These are phyloP conservation scores for Candida ulmi DNA, from an alignment of 805 yeast genomes.

Conservation along the genomic window DNA sequence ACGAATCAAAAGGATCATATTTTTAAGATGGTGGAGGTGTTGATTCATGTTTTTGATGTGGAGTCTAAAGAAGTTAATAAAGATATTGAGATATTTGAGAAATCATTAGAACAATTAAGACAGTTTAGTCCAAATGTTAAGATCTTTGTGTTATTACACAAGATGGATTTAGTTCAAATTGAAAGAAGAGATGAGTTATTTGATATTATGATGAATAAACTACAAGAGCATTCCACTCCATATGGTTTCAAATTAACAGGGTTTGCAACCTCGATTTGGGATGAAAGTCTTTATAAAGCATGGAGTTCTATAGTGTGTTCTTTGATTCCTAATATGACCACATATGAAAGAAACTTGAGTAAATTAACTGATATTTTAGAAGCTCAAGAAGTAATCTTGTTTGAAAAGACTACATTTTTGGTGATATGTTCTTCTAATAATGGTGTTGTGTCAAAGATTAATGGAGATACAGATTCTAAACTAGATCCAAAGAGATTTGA, in stretches of 20 bases:
- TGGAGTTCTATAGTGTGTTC: slow-evolving; percentile 97
- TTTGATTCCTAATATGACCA: slow-evolving; percentile 83
- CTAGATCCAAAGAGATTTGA: slow-evolving; percentile 92
- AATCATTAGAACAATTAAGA: slow-evolving; percentile 74
- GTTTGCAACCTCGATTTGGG: slow-evolving; percentile 96
- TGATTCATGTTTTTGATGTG: slow-evolving; percentile 94
- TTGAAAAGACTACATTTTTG: slow-evolving; percentile 89
- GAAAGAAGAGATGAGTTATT: slow-evolving; percentile 83
- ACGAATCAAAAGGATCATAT: slow-evolving; percentile 86
- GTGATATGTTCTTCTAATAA: slow-evolving; percentile 40
- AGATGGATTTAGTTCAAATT: slow-evolving; percentile 90
- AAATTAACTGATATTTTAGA: slow-evolving; percentile 68
- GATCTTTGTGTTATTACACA: slow-evolving; percentile 86
- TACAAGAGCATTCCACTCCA: slow-evolving; percentile 70
- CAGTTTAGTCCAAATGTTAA: slow-evolving; percentile 87
- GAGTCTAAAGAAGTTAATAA: slow-evolving; percentile 87
- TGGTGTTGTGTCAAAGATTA: slow-evolving; percentile 11
- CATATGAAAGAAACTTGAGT: slow-evolving; percentile 69
- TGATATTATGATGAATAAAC: slow-evolving; percentile 74
- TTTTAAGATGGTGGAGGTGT: slow-evolving; percentile 91
- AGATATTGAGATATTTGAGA: slow-evolving; percentile 86
- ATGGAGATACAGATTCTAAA: background rate
- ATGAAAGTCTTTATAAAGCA: slow-evolving; percentile 90
- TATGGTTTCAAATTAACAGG: slow-evolving; percentile 69
- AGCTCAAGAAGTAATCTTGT: slow-evolving; percentile 85